Evolutionary conservation across 2,329 filamentous ascomycete species (phyloP).

Genomic region (Aspergillus fumigatus): DNA sequence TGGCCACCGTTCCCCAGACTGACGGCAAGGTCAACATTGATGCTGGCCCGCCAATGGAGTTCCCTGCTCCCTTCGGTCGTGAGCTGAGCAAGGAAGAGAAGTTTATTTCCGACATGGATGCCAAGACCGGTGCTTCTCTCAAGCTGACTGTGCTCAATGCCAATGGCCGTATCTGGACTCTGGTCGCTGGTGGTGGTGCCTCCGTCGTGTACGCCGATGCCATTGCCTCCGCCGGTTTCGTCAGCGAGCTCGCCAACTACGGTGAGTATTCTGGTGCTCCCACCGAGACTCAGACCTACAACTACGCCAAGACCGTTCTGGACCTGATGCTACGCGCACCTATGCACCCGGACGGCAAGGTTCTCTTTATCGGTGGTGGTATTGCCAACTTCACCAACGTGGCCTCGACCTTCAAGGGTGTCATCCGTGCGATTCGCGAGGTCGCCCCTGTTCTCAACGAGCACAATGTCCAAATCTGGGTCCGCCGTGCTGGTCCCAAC

Average conservation of each 20-base stretch:
- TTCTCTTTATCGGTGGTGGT: conserved; percentile 98
- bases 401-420: conserved; percentile 98
- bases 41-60: conserved; percentile 96
- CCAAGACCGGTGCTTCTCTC: conserved; percentile 97
- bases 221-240: conserved; percentile 93
- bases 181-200: conserved; percentile 98
- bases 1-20: conserved; percentile 61
- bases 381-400: conserved; percentile 99
- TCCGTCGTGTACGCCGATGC: conserved; percentile 99
- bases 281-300: conserved; percentile 97
- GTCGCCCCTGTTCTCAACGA: conserved; percentile 79
- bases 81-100: conserved; percentile 98
- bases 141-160: conserved; percentile 96
- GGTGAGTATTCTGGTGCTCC: conserved; percentile 99
- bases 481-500: conserved; percentile 85
- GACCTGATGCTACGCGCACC: conserved; percentile 96
- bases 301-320: conserved; percentile 95
- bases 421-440: conserved; percentile 92
- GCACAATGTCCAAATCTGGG: conserved; percentile 99
- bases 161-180: conserved; percentile 90
- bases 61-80: conserved; percentile 97
- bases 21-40: conserved; percentile 84
- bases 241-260: conserved; percentile 97
- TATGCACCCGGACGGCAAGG: conserved; percentile 81
- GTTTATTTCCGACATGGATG: conserved; percentile 97